These are phyloP conservation scores for Solanum bulbocastanum DNA, from an alignment of 257 asterid genomes.

Conservation along the genomic window DNA sequence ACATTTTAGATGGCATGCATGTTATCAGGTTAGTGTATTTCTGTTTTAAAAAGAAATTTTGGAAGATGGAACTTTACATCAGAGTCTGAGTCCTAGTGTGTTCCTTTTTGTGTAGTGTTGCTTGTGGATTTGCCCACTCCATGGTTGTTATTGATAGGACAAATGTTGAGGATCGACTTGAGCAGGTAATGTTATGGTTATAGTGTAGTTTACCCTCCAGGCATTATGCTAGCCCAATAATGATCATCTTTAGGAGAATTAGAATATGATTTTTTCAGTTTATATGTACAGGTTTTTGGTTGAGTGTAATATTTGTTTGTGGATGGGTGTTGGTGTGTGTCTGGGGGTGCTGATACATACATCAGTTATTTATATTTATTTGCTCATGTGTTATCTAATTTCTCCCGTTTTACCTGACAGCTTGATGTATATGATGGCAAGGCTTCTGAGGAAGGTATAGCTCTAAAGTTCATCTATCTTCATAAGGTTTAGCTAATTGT, in stretches of 20 bases:
- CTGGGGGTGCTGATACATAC: not conserved
- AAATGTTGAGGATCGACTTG: constrained; percentile 50
- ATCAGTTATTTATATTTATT: not conserved
- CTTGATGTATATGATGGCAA: constrained; percentile 86
- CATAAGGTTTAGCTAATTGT: not conserved
- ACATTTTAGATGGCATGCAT: constrained; percentile 86
- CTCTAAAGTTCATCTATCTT: not conserved
- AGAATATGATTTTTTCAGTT: not conserved
- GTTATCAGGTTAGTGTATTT: constrained; percentile 51
- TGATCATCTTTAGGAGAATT: not conserved
- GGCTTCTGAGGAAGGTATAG: constrained; percentile 65
- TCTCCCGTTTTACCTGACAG: constrained; percentile 32
- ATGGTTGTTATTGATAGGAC: constrained; percentile 76
- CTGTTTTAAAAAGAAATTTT: not conserved
- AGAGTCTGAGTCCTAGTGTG: not conserved
- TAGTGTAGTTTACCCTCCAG: not conserved
- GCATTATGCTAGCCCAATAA: not conserved
- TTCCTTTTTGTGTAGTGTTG: constrained; percentile 50
- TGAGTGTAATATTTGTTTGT: not conserved
- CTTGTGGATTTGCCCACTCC: constrained; percentile 87
- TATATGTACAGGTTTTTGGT: not conserved
- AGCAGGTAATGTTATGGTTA: constrained; percentile 41
- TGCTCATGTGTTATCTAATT: constrained; percentile 4
- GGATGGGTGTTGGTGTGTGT: not conserved
- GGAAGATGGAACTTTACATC: not conserved